Conservation (phyloP, 441 rosid genomes). For the Arabidopsis lyrata region DNA sequence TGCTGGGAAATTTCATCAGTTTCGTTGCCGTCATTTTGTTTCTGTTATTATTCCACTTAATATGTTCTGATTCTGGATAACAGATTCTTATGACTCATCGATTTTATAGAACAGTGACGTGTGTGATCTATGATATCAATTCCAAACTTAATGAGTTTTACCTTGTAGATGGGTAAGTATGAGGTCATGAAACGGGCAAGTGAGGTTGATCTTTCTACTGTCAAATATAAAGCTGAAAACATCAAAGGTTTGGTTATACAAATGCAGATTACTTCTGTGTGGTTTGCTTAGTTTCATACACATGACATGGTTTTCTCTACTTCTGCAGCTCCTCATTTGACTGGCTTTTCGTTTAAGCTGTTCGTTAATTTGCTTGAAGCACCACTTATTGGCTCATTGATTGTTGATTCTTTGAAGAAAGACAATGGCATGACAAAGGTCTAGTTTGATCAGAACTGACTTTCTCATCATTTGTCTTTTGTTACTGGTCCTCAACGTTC, state of each 20-base stretch:
- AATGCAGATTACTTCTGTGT: neutral
- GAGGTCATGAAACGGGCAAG: conserved; percentile 64
- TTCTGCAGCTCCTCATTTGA: conserved; percentile 79
- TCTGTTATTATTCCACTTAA: neutral
- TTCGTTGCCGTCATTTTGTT: neutral
- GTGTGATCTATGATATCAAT: conserved; percentile 7
- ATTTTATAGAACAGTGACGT: conserved; percentile 12
- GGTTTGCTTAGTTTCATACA: conserved; percentile 1
- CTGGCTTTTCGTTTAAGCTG: conserved; percentile 64
- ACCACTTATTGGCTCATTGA: conserved; percentile 68
- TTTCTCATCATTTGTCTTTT: neutral
- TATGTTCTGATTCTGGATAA: conserved; percentile 19
- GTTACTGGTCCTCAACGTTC: neutral
- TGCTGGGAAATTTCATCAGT: conserved; percentile 14
- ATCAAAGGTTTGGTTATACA: conserved; percentile 60
- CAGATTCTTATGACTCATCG: conserved; percentile 7
- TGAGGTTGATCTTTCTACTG: conserved; percentile 63
- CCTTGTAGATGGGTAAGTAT: conserved; percentile 66
- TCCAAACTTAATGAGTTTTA: neutral
- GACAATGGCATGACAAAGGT: conserved; percentile 75
- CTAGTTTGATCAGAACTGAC: conserved; percentile 16
- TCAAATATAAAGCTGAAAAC: conserved; percentile 62
- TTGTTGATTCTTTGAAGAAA: conserved; percentile 63
- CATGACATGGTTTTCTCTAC: conserved; percentile 14
- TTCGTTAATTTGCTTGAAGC: conserved; percentile 68